Evolutionary conservation across 306 rosid species (phyloP), one percentile per base, ranked within the genome.

Genomic region (Hippophae tibetana): DNA sequence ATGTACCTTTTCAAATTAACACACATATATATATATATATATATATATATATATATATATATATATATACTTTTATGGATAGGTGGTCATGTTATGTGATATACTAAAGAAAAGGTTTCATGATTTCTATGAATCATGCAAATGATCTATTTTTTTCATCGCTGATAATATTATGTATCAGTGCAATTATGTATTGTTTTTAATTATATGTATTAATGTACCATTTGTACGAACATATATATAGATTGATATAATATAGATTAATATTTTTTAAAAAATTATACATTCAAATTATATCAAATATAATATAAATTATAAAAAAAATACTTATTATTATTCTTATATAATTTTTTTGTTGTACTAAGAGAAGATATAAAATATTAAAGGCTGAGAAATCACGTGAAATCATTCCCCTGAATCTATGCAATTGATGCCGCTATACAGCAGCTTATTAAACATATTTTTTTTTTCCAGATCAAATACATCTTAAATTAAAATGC

Each of bases 321-420:
- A 18, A 18, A 18, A 18, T 18, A 18, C 23, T 18, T 18, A 18
- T 1, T 18, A 18, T 18, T 18, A 18, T 18, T 18, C 23, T 18
- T 1, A 18, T 18, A 18, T 18, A 18, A 18, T 18, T 18, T 18
- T 18, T 18, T 18, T 18, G 6, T 41, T 11, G 6, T 26, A 47
- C n/a, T 7, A 43, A 7, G 47, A 25, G 18, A 60, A 25, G 10
- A 3, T 6, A 48, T 9, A 0, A 53, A 60, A 60, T 60, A 60
- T 25, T 47, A 3, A 46, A 47, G 63, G 42, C 40, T 59, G 44
- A 47, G 6, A 26, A 46, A 27, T 42, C 48, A 49, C 41, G 81
- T 77, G 86, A 58, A 71, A 75, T 49, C 53, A 49, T 49, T 74
- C 38, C 74, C 84, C 80, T 68, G 80, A 80, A 70, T 70, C 66